These are phyloP conservation scores for Chlorella sp. DNA, from an alignment of 139 green algal species.

Conservation along the genomic window DNA sequence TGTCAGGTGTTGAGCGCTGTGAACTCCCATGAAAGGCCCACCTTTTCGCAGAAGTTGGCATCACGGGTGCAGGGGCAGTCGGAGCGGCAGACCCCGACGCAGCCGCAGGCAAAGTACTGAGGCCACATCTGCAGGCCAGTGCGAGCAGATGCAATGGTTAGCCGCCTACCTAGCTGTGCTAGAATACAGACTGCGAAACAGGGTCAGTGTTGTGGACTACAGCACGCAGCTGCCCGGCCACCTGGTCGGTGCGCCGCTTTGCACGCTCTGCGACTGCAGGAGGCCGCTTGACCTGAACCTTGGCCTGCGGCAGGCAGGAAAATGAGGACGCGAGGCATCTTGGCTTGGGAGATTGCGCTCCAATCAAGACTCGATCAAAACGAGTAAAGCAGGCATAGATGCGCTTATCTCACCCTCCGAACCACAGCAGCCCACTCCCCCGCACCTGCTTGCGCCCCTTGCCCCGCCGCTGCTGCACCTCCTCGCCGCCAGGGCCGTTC, in stretches of 20 bases:
- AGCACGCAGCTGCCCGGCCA: neutral
- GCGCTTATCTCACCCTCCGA: neutral
- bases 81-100: slow-evolving; percentile 44
- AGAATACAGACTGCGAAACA: neutral
- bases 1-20: too few species aligned
- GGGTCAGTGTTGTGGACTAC: neutral
- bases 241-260: slow-evolving; percentile 1
- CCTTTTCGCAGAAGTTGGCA: slow-evolving; percentile 62
- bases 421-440: too few species aligned
- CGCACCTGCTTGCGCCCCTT: slow-evolving; percentile 21
- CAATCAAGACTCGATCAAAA: too few species aligned
- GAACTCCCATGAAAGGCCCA: neutral
- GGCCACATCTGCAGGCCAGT: slow-evolving; percentile 38
- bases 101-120: slow-evolving; percentile 57
- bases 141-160: neutral
- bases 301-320: slow-evolving; percentile 7
- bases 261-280: neutral
- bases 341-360: neutral
- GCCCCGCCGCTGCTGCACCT: neutral
- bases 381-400: too few species aligned
- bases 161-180: neutral
- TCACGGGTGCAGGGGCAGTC: slow-evolving; percentile 53
- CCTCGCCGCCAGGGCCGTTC: neutral
- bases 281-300: neutral
- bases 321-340: neutral